These are phyloP conservation scores for Tirmania nivea DNA, from an alignment of 495 filamentous ascomycete species.

Conservation along the genomic window DNA sequence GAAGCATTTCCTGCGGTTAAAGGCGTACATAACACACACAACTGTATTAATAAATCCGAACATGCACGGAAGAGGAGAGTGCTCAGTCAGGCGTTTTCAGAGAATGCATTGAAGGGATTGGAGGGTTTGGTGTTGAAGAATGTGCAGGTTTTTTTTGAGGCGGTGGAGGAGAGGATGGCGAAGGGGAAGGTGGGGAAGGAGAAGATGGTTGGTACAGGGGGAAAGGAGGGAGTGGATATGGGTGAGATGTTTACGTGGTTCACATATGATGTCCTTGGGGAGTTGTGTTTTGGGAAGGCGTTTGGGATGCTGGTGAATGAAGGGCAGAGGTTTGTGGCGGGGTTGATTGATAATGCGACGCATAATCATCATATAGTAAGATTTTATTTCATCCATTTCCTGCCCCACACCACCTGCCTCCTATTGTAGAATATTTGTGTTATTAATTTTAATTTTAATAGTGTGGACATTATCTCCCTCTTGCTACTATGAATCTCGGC, in stretches of 20 bases:
- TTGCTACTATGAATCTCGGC: constrained; percentile 33
- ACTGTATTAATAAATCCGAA: constrained; percentile 30
- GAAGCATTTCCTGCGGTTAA: constrained; percentile 32
- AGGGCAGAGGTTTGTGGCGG: constrained; percentile 24
- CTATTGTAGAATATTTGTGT: background rate
- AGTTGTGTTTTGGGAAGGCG: constrained; percentile 20
- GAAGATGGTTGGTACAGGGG: constrained; percentile 2
- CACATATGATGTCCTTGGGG: constrained; percentile 30
- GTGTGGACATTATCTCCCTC: constrained; percentile 38
- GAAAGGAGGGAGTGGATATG: constrained; percentile 24
- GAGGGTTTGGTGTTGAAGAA: constrained; percentile 30
- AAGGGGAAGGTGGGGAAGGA: background rate
- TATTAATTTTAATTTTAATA: constrained; percentile 10
- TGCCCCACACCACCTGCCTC: background rate
- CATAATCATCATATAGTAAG: constrained; percentile 33
- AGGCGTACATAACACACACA: constrained; percentile 36
- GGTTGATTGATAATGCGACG: constrained; percentile 30
- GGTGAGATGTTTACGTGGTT: constrained; percentile 31
- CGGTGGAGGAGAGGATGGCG: constrained; percentile 7
- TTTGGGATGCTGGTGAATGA: constrained; percentile 23
- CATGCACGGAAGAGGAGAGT: constrained; percentile 34
- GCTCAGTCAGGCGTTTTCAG: constrained; percentile 33
- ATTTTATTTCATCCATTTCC: background rate
- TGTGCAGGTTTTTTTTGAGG: constrained; percentile 26
- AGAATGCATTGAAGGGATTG: constrained; percentile 29